Evolutionary conservation across 2,329 filamentous ascomycete genomes (phyloP).

Genomic region (Cladophialophora carrionii): DNA sequence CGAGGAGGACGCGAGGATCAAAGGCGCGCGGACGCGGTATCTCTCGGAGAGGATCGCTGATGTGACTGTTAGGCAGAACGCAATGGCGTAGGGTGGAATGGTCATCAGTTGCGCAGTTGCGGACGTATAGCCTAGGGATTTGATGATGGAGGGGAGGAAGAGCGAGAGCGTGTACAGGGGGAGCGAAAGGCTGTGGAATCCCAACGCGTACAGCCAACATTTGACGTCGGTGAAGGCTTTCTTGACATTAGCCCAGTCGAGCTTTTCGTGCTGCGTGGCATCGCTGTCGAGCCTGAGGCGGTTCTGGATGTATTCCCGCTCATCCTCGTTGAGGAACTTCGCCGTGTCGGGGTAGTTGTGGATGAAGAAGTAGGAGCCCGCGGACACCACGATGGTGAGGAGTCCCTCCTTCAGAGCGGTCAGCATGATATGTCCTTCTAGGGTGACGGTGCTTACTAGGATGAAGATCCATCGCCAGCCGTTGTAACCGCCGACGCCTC

Average conservation of each 20-base stretch:
- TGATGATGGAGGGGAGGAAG: slow-evolving; percentile 51
- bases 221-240: slow-evolving; percentile 69
- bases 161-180: slow-evolving; percentile 50
- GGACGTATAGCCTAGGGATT: slow-evolving; percentile 48
- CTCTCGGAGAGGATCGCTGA: slow-evolving; percentile 66
- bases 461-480: slow-evolving; percentile 70
- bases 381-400: slow-evolving; percentile 63
- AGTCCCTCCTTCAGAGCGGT: slow-evolving; percentile 58
- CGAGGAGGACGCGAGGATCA: slow-evolving; percentile 62
- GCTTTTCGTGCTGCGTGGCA: slow-evolving; percentile 68
- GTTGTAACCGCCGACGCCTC: slow-evolving; percentile 52
- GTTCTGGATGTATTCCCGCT: slow-evolving; percentile 62
- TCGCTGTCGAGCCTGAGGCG: slow-evolving; percentile 71
- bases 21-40: slow-evolving; percentile 61
- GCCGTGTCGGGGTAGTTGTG: slow-evolving; percentile 50
- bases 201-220: slow-evolving; percentile 72
- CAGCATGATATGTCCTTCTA: slow-evolving; percentile 1
- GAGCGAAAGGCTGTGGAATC: slow-evolving; percentile 73
- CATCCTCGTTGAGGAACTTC: slow-evolving; percentile 51
- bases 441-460: slow-evolving; percentile 42
- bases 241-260: slow-evolving; percentile 68
- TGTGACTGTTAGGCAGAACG: slow-evolving; percentile 61
- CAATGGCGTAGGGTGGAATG: slow-evolving; percentile 67
- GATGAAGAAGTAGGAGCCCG: slow-evolving; percentile 47
- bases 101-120: slow-evolving; percentile 59